Conservation (phyloP, 1,139 yeast genomes). For the Nakaseomyces nivariensis region DNA sequence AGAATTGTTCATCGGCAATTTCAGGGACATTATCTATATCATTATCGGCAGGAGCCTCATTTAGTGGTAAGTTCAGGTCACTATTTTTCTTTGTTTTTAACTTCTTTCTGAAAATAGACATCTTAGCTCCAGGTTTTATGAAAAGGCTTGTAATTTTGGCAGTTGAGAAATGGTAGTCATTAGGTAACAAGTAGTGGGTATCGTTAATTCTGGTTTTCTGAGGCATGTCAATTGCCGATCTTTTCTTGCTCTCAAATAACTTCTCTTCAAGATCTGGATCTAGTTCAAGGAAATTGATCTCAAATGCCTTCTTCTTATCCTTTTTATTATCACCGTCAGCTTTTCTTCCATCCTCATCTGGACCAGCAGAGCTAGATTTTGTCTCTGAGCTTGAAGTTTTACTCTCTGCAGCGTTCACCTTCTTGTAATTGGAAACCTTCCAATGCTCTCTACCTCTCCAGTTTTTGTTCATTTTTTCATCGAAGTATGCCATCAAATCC, state of each 20-base stretch:
- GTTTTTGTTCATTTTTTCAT: conserved; percentile 52
- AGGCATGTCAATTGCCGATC: conserved; percentile 35
- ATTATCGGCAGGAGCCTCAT: conserved; percentile 6
- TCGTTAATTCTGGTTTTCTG: conserved; percentile 35
- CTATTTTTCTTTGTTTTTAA: conserved; percentile 3
- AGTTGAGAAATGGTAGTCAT: conserved; percentile 65
- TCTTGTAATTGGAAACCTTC: conserved; percentile 62
- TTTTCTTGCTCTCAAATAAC: conserved; percentile 42
- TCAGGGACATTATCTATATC: conserved; percentile 11
- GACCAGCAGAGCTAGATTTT: conserved; percentile 26
- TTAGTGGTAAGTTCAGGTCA: neutral
- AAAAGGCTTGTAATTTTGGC: conserved; percentile 58
- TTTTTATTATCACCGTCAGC: conserved; percentile 4
- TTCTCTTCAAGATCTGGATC: conserved; percentile 29
- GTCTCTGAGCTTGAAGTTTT: conserved; percentile 13
- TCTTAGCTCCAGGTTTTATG: conserved; percentile 47
- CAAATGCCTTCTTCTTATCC: conserved; percentile 32
- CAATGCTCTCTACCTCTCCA: conserved; percentile 96
- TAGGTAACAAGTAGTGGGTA: conserved; percentile 50
- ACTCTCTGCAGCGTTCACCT: conserved; percentile 10
- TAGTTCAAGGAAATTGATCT: conserved; percentile 44
- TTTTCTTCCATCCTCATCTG: neutral
- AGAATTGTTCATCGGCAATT: conserved; percentile 56
- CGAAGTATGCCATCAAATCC: conserved; percentile 73
- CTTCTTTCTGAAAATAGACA: conserved; percentile 28